phyloP scores from a whole-genome alignment of 2,329 filamentous ascomycete genomes.

The Xylariomycetidae sp. region DNA sequence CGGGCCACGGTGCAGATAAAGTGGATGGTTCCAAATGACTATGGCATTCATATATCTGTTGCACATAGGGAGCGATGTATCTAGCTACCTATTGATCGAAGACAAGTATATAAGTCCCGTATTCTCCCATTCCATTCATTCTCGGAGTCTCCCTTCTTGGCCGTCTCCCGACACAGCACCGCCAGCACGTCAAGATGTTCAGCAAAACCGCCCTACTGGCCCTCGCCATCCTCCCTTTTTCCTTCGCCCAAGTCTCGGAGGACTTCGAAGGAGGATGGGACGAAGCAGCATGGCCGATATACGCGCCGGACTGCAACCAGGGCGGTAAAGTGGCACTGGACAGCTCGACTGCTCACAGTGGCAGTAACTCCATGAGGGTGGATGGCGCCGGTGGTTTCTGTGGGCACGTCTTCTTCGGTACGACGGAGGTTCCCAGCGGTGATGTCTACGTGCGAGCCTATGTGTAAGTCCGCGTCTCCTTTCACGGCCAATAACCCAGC shows the following conservation, averaged over 20 bases:
- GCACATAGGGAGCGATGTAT: too few species aligned
- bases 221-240: constrained; percentile 38
- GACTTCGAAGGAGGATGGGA: constrained; percentile 56
- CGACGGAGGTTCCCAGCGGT: constrained; percentile 47
- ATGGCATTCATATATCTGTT: too few species aligned
- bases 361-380: constrained; percentile 48
- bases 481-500: constrained; percentile 1
- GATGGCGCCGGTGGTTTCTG: constrained; percentile 48
- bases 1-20: too few species aligned
- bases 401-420: constrained; percentile 57
- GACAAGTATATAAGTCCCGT: too few species aligned
- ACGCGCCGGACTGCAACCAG: constrained; percentile 54
- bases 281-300: constrained; percentile 50
- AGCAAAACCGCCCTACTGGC: constrained; percentile 36
- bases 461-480: constrained; percentile 47
- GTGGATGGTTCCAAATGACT: too few species aligned
- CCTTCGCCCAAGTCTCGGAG: constrained; percentile 47
- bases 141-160: too few species aligned
- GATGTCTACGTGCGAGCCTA: constrained; percentile 52
- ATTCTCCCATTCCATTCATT: too few species aligned
- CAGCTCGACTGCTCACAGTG: constrained; percentile 49
- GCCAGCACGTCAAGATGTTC: too few species aligned
- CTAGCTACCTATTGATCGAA: too few species aligned
- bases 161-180: too few species aligned
- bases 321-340: constrained; percentile 52